Evolutionary conservation across 1,284 basidiomycete species (phyloP).

Genomic region (Naganishia sp.): DNA sequence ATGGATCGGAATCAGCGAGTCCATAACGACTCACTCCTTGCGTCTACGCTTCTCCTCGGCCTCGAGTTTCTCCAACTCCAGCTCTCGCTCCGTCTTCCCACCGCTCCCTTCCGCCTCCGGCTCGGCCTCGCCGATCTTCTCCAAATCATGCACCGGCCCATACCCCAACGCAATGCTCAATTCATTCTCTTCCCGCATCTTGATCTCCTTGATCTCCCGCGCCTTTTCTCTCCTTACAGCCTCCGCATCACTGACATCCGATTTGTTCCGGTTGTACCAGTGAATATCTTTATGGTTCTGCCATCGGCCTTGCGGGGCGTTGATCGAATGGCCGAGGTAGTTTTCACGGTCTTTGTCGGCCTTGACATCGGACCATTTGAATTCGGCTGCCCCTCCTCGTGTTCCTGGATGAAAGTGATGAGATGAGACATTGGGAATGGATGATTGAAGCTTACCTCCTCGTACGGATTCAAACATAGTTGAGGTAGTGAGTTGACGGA

Average conservation of each 20-base stretch:
- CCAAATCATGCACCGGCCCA: constrained; percentile 35
- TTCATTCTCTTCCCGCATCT: constrained; percentile 78
- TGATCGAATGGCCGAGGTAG: constrained; percentile 87
- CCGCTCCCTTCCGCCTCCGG: constrained; percentile 31
- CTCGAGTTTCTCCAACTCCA: constrained; percentile 44
- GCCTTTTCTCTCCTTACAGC: constrained; percentile 32
- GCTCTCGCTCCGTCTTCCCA: constrained; percentile 38
- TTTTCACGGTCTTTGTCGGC: constrained; percentile 59
- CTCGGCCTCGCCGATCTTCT: constrained; percentile 36
- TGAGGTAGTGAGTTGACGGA: background rate
- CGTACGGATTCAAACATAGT: background rate
- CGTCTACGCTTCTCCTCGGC: constrained; percentile 47
- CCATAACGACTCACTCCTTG: constrained; percentile 47
- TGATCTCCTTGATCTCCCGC: constrained; percentile 63
- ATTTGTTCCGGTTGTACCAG: constrained; percentile 76
- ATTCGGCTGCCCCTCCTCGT: constrained; percentile 33
- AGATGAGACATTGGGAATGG: background rate
- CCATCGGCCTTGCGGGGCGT: constrained; percentile 89
- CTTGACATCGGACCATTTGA: constrained; percentile 36
- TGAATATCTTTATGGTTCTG: constrained; percentile 93
- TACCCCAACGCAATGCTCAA: constrained; percentile 71
- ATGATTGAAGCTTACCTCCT: background rate
- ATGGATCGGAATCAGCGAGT: background rate
- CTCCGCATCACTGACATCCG: constrained; percentile 34
- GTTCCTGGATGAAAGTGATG: constrained; percentile 25